These are phyloP conservation scores for Hypoxylon fuscum DNA, from an alignment of 495 filamentous ascomycete species.

Conservation along the genomic window DNA sequence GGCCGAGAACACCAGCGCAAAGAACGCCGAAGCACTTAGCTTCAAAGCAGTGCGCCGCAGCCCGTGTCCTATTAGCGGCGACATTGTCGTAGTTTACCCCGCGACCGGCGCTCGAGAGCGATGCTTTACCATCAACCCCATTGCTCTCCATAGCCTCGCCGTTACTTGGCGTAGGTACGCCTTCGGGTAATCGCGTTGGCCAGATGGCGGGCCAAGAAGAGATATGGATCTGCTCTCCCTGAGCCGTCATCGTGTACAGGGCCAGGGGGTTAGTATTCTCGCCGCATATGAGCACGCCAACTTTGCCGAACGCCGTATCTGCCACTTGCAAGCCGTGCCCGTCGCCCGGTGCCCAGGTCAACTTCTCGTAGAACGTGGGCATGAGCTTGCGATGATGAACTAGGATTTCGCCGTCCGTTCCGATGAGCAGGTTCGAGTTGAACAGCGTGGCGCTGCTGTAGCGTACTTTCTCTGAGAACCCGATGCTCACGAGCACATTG, in stretches of 20 bases:
- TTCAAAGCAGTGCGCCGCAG: conserved; percentile 57
- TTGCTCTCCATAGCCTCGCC: conserved; percentile 8
- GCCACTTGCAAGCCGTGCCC: conserved; percentile 44
- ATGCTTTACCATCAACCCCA: background rate
- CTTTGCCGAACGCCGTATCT: conserved; percentile 37
- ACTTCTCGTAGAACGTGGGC: conserved; percentile 52
- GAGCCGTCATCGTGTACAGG: conserved; percentile 40
- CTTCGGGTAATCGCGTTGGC: conserved; percentile 45
- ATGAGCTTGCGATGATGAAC: conserved; percentile 52
- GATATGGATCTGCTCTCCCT: conserved; percentile 45
- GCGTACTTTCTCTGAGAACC: conserved; percentile 46
- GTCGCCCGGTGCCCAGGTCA: conserved; percentile 49
- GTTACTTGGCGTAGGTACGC: conserved; percentile 23
- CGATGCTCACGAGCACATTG: conserved; percentile 45
- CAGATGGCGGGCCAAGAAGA: conserved; percentile 48
- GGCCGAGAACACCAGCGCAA: conserved; percentile 44
- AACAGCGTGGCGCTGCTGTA: conserved; percentile 46
- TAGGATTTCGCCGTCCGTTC: conserved; percentile 40
- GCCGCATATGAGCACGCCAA: conserved; percentile 50
- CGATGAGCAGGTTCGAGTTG: conserved; percentile 51
- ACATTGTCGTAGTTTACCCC: conserved; percentile 53
- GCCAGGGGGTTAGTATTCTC: conserved; percentile 54
- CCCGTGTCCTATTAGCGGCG: conserved; percentile 49
- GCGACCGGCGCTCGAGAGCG: conserved; percentile 4
- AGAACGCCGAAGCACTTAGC: conserved; percentile 56